A percentile compares a stretch with the other conserved stretches of the same genome.
Evolutionary conservation across 2,329 filamentous ascomycete species (phyloP).

Genomic region (Nemania diffusa): DNA sequence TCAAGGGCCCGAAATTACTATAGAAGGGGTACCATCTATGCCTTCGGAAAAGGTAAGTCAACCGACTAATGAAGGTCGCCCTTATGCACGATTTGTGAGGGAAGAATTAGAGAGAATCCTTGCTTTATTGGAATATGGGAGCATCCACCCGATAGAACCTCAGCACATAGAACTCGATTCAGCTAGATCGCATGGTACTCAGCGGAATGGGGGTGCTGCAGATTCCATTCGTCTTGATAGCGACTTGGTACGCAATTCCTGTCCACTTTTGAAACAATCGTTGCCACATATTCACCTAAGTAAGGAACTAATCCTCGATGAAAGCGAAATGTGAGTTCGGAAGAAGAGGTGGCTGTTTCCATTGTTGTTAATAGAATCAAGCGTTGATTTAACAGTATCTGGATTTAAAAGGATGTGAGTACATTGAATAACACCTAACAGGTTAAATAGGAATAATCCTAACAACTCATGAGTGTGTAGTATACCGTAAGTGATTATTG

Average conservation of each 20-base stretch:
- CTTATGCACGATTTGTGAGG: slow-evolving; percentile 11
- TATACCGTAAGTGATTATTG: slow-evolving; percentile 8
- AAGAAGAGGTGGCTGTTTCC: neutral
- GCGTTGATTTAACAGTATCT: neutral
- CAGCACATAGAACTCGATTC: neutral
- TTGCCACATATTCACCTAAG: no score
- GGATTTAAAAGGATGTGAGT: slow-evolving; percentile 15
- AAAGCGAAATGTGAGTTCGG: slow-evolving; percentile 4
- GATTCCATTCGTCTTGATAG: neutral
- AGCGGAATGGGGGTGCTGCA: neutral
- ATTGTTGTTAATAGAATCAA: neutral
- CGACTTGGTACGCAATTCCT: no score
- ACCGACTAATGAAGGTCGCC: no score
- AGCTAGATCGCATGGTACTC: neutral
- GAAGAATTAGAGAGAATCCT: slow-evolving; percentile 18
- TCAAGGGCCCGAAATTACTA: neutral
- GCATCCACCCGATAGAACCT: neutral
- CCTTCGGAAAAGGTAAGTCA: no score
- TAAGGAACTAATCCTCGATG: slow-evolving; percentile 8
- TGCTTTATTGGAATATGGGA: neutral
- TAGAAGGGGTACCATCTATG: no score
- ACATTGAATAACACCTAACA: neutral
- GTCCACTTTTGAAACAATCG: no score
- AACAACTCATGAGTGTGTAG: slow-evolving; percentile 5
- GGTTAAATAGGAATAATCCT: neutral